Conservation (phyloP, 257 asterid species). For the Eucommia ulmoides region DNA sequence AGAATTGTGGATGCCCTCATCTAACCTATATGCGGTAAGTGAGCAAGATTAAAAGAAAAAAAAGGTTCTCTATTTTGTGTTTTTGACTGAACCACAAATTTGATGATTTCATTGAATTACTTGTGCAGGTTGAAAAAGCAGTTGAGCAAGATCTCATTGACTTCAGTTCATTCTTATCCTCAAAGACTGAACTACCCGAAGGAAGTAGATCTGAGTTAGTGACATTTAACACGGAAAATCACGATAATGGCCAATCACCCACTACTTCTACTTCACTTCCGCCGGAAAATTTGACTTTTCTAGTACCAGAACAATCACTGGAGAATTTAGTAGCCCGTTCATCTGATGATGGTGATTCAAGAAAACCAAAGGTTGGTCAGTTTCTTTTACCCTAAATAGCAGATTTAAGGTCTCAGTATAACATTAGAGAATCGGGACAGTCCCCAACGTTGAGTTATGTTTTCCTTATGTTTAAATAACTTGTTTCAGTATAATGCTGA, state of each 20-base stretch:
- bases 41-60: conserved; percentile 24
- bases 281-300: neutral
- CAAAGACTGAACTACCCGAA: conserved; percentile 13
- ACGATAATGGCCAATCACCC: conserved; percentile 8
- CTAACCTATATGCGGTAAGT: conserved; percentile 17
- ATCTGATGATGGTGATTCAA: conserved; percentile 1
- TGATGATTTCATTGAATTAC: conserved; percentile 7
- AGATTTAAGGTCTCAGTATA: neutral
- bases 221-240: neutral
- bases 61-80: conserved; percentile 15
- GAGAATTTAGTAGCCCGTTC: neutral
- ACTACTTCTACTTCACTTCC: neutral
- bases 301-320: conserved; percentile 3
- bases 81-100: conserved; percentile 12
- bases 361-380: conserved; percentile 5
- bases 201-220: conserved; percentile 5
- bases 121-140: conserved; percentile 8
- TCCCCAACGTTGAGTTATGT: neutral
- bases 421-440: neutral
- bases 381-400: neutral
- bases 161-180: conserved; percentile 13
- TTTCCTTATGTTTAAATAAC: neutral
- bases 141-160: conserved; percentile 6
- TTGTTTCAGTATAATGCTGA: too few relatives aligned
- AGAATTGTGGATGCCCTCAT: conserved; percentile 20